These are phyloP conservation scores for Tetracladium marchalianum DNA, from an alignment of 495 filamentous ascomycete species.

Conservation along the genomic window DNA sequence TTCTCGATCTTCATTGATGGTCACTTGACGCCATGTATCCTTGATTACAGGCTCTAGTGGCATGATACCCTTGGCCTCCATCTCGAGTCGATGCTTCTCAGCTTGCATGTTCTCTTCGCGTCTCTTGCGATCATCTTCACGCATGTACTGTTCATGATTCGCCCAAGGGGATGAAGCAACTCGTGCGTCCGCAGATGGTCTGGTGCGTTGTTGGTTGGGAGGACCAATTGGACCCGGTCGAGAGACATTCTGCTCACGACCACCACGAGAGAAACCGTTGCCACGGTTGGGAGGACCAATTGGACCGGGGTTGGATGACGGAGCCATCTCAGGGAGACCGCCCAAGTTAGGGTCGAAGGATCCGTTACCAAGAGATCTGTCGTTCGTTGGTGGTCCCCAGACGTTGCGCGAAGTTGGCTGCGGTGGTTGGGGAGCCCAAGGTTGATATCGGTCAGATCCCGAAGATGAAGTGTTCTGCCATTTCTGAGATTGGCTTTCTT, in stretches of 20 bases:
- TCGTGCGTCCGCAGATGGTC: not conserved
- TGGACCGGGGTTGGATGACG: slow-evolving; percentile 35
- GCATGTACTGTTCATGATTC: not conserved
- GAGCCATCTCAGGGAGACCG: slow-evolving; percentile 29
- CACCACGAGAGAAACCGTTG: slow-evolving; percentile 18
- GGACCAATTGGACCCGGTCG: slow-evolving; percentile 37
- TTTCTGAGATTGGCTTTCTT: slow-evolving; percentile 11
- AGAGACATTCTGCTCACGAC: slow-evolving; percentile 19
- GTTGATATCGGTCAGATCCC: slow-evolving; percentile 8
- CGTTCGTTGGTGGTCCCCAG: slow-evolving; percentile 65
- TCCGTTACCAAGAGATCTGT: slow-evolving; percentile 67
- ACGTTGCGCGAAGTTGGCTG: slow-evolving; percentile 46
- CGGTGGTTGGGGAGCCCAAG: slow-evolving; percentile 19
- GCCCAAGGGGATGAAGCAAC: not conserved
- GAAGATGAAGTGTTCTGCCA: slow-evolving; percentile 15
- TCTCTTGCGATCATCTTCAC: not conserved
- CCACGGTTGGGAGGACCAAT: slow-evolving; percentile 40
- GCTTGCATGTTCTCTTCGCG: no score
- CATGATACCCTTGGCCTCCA: slow-evolving; percentile 7
- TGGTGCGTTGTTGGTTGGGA: slow-evolving; percentile 19
- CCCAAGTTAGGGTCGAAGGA: slow-evolving; percentile 59
- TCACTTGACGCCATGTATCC: slow-evolving; percentile 56
- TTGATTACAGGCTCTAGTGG: slow-evolving; percentile 36
- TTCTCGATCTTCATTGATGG: slow-evolving; percentile 77
- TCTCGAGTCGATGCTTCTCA: slow-evolving; percentile 6